Conservation (phyloP, 805 yeast species). For the Yamadazyma ubonensis region DNA sequence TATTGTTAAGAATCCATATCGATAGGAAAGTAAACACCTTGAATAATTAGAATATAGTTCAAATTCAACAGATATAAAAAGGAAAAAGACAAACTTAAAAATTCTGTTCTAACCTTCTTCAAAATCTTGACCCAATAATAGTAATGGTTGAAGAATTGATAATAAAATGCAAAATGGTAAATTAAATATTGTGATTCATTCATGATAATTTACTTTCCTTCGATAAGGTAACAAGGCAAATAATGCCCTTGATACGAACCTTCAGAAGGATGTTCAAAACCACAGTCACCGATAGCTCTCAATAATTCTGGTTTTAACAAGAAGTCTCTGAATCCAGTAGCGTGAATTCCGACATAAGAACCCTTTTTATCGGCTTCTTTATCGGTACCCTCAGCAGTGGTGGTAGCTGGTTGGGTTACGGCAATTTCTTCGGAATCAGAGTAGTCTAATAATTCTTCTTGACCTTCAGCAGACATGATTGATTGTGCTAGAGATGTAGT, state of each 20-base stretch:
- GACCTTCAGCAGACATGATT: constrained; percentile 89
- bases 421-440: constrained; percentile 97
- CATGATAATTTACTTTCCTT: constrained; percentile 5
- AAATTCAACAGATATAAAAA: too few relatives aligned
- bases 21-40: constrained; percentile 1
- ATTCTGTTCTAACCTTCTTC: neutral
- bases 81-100: too few relatives aligned
- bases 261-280: constrained; percentile 99
- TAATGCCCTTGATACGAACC: constrained; percentile 55
- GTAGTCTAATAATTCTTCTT: constrained; percentile 98
- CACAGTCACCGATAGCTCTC: constrained; percentile 98
- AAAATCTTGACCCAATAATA: neutral
- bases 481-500: constrained; percentile 7
- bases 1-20: constrained; percentile 1
- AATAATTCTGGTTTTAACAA: constrained; percentile 93
- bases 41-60: too few relatives aligned
- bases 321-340: constrained; percentile 98
- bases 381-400: constrained; percentile 47
- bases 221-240: neutral
- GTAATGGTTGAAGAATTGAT: neutral
- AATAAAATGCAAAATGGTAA: neutral
- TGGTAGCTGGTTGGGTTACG: constrained; percentile 55
- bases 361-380: constrained; percentile 83
- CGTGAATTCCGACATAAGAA: constrained; percentile 96
- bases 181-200: neutral